phyloP scores from a whole-genome alignment of 495 filamentous ascomycete genomes.

The Xylaria castorea region DNA sequence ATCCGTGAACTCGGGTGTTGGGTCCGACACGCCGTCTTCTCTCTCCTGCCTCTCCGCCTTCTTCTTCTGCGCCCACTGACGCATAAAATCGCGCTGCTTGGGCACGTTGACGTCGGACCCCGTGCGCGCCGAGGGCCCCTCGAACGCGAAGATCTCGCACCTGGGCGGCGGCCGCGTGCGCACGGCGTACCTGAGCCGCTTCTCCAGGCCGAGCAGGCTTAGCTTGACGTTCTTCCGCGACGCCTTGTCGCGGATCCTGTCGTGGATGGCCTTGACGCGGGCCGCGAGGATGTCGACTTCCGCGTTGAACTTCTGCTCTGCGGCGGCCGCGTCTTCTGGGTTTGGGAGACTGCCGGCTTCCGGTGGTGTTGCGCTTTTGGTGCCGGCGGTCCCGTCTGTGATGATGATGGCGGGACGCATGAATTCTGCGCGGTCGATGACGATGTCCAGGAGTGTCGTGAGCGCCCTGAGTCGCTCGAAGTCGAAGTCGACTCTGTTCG shows the following conservation, averaged over 20 bases:
- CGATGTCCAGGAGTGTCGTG: slow-evolving; percentile 72
- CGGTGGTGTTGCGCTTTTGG: background rate
- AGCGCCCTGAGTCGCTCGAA: slow-evolving; percentile 70
- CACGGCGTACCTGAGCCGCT: slow-evolving; percentile 73
- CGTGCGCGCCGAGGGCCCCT: slow-evolving; percentile 37
- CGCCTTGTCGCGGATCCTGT: slow-evolving; percentile 74
- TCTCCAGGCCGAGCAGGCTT: slow-evolving; percentile 71
- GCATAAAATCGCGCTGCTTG: slow-evolving; percentile 52
- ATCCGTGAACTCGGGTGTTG: background rate
- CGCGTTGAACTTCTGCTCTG: slow-evolving; percentile 64
- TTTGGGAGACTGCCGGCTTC: slow-evolving; percentile 30
- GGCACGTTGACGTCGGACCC: slow-evolving; percentile 39
- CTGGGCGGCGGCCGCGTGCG: slow-evolving; percentile 69
- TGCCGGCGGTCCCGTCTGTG: background rate
- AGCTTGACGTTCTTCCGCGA: slow-evolving; percentile 76
- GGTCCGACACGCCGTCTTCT: background rate
- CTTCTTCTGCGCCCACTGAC: slow-evolving; percentile 52
- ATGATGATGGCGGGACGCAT: slow-evolving; percentile 21
- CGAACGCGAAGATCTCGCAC: slow-evolving; percentile 58
- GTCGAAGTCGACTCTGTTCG: slow-evolving; percentile 49
- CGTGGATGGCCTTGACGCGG: slow-evolving; percentile 69
- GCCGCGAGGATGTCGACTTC: slow-evolving; percentile 70
- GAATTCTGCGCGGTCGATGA: slow-evolving; percentile 67
- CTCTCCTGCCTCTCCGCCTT: slow-evolving; percentile 41
- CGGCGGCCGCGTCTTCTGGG: slow-evolving; percentile 43